Base-by-base conservation (phyloP, 306 rosid genomes). In the Cucumis cinereus region DNA sequence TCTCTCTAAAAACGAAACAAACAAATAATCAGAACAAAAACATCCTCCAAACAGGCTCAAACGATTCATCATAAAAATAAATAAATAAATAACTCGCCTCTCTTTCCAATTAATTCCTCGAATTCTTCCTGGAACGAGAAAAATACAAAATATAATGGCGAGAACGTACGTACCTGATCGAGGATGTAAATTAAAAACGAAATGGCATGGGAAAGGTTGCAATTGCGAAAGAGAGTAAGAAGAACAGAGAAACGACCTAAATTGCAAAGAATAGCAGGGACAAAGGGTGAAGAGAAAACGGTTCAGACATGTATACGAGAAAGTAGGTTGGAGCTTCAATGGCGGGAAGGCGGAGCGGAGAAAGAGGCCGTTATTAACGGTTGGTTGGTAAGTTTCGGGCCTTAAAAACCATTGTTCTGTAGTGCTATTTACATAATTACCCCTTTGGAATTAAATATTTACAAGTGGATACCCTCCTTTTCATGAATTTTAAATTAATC, bases 301-400 rank as follows among this genome's bases (percentile, higher is more conserved):
- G 43, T 71, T 71, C 20, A 28, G 26, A 16, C 59, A 71, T 71
- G 76, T 47, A 49, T 47, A 26, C 76, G 76, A 49, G 76, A 71
- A 71, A 71, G 76, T 47, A 50, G 76, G 43, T 71, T 10, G 24
- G 15, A 0, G 22, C 38, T 71, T 28, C 56, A 71, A 71, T 70
- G 76, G 76, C 76, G 76, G 76, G 76, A 71, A 71, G 16, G 58
- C 76, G 15, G 10, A 71, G 15, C 41, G 55, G 74, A 24, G 74
- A 43, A 12, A 50, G 14, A 43, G 76, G 60, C 60, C 45, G 76
- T 72, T 72, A 72, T 17, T 9, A 72, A 72, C 76, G 60, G 59
- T 28, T 72, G 76, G 76, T 17, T 50, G 26, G 35, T 4, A 50
- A 17, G 16, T 4, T 72, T 72, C 50, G 2, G 2, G 60, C 17